Percentiles rank a stretch among this genome's conserved stretches.
These are phyloP conservation scores for Fusarium burgessii DNA, from an alignment of 2,329 filamentous ascomycete species.

Conservation along the genomic window DNA sequence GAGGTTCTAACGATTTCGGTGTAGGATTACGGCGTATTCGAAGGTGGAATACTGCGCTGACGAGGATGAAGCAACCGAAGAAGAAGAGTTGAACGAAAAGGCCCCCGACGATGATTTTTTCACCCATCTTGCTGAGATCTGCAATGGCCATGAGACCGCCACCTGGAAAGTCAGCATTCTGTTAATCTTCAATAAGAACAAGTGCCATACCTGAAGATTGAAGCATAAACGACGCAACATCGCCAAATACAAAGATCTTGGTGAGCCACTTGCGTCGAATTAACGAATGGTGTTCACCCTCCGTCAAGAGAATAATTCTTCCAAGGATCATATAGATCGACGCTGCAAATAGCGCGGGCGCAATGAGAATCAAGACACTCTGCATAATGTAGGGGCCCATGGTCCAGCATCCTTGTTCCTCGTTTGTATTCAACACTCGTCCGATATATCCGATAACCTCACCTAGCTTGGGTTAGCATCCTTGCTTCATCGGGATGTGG, in stretches of 20 bases:
- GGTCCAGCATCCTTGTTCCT: slow-evolving; percentile 53
- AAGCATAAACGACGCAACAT: slow-evolving; percentile 59
- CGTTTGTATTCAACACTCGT: slow-evolving; percentile 56
- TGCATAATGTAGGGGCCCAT: slow-evolving; percentile 56
- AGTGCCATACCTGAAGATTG: slow-evolving; percentile 37
- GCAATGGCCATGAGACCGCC: slow-evolving; percentile 42
- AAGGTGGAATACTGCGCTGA: slow-evolving; percentile 59
- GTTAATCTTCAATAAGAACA: too few relatives aligned
- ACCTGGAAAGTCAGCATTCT: slow-evolving; percentile 21
- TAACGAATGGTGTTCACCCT: slow-evolving; percentile 56
- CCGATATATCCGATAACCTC: slow-evolving; percentile 58
- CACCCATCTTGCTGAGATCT: slow-evolving; percentile 49
- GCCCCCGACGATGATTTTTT: slow-evolving; percentile 64
- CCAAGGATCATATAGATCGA: slow-evolving; percentile 62
- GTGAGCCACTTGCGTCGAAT: slow-evolving; percentile 60
- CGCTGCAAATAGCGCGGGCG: slow-evolving; percentile 60
- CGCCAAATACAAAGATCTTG: slow-evolving; percentile 65
- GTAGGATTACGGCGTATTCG: slow-evolving; percentile 40
- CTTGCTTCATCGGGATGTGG: neutral
- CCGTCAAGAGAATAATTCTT: slow-evolving; percentile 52
- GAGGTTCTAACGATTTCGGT: slow-evolving; percentile 7
- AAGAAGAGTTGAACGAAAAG: slow-evolving; percentile 67
- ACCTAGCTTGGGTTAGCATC: slow-evolving; percentile 25
- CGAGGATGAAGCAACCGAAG: slow-evolving; percentile 65
- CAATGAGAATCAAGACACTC: slow-evolving; percentile 53